Base-by-base conservation (phyloP, 768 basidiomycete genomes). In the Boletus tylopilopsis region DNA sequence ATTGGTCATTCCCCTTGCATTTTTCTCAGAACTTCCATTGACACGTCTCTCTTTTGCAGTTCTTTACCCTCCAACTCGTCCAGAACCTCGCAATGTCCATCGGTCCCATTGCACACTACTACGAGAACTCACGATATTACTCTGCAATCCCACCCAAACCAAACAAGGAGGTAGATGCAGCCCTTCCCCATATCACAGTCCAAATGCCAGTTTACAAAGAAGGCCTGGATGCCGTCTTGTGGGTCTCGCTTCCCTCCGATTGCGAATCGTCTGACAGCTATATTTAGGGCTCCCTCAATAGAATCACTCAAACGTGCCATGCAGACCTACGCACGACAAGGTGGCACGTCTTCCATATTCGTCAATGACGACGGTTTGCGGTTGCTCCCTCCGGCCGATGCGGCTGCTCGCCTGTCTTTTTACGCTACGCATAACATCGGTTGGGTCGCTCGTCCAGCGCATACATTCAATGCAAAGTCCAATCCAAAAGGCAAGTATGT, bases 351-450 rank as follows among this genome's bases (percentile, higher is more conserved):
- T 44, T 73, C 73, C 16, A 80, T 83, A 54, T 71, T 84, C 52
- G 68, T 84, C 42, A 82, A 81, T 51, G 82, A 84, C 48, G 82
- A 84, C 55, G 82, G 82, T 53, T 64, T 84, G 54, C 78, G 81
- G 41, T 65, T 78, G 24, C 64, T 82, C 35, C 68, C 73, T 18
- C 68, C 70, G 13, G 68, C 67, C 6, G 79, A 81, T 1, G 74
- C 72, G 11, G 71, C 75, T 6, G 66, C 68, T 19, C 74, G 82
- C 37, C 66, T 75, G 49, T 68, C 70, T 12, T 83, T 75, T 61
- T 84, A 84, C 62, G 75, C 76, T 9, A 73, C 73, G 12, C 78
- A 82, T 55, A 76, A 73, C 51, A 78, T 83, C 48, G 82, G 76
- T 33, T 84, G 77, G 71, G 77, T 82, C 50, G 76, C 82, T 32